A percentile compares a stretch with the other conserved stretches of the same genome.
Conservation (phyloP, 441 rosid genomes). For the Pelargonium fulgidum region DNA sequence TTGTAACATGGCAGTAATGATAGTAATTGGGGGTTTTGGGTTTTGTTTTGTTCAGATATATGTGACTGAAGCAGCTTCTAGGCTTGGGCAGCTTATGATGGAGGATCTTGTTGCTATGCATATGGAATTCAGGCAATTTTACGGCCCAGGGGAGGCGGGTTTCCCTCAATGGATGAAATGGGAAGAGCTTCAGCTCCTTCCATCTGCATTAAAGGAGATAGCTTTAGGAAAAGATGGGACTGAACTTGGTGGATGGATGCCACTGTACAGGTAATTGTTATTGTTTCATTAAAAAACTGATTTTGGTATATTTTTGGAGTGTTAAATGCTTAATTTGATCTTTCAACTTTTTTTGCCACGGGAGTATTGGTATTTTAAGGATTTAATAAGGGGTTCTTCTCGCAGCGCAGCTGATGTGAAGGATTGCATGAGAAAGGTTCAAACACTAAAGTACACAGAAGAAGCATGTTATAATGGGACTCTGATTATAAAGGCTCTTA, state of each 20-base stretch:
- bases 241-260: slow-evolving; percentile 77
- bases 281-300: not conserved
- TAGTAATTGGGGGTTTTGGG: slow-evolving; percentile 22
- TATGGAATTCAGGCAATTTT: slow-evolving; percentile 45
- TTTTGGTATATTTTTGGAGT: not conserved
- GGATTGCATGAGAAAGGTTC: slow-evolving; percentile 59
- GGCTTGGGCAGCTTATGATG: slow-evolving; percentile 77
- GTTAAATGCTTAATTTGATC: not conserved
- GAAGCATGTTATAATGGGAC: slow-evolving; percentile 71
- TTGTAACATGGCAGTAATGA: not conserved
- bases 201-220: slow-evolving; percentile 41
- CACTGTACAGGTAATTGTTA: slow-evolving; percentile 56
- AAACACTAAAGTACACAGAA: slow-evolving; percentile 59
- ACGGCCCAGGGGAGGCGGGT: slow-evolving; percentile 43
- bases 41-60: slow-evolving; percentile 46
- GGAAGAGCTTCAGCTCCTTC: slow-evolving; percentile 57
- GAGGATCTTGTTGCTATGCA: slow-evolving; percentile 81
- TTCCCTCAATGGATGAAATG: slow-evolving; percentile 63
- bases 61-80: slow-evolving; percentile 64
- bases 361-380: not conserved
- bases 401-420: slow-evolving; percentile 53
- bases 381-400: slow-evolving; percentile 22
- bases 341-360: not conserved
- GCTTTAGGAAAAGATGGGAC: slow-evolving; percentile 50
- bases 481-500: slow-evolving; percentile 51